Base-by-base conservation (phyloP, 148 eudicot genomes). In the Rhododendron griersonianum region DNA sequence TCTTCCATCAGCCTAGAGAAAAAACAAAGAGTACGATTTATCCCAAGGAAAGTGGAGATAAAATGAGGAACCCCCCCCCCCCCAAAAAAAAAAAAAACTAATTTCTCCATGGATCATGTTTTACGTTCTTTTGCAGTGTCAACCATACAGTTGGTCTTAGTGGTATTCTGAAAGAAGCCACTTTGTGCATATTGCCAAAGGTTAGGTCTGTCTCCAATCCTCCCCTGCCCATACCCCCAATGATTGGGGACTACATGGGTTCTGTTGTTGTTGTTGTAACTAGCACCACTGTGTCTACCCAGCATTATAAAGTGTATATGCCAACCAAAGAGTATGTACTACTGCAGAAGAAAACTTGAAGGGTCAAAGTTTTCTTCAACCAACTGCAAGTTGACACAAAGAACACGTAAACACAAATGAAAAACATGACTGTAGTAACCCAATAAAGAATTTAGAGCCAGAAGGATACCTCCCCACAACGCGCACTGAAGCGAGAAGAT, bases 401-500 rank as follows among this genome's bases (percentile, higher is more conserved):
- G 59, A 41, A 19, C 47, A 75, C 4, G n/a, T n/a, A 25, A 11
- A 44, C 13, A 35, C 83, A 79, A 8, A 63, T 11, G 23, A 35
- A 41, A 69, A 28, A 21, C 45, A 75, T 23, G 30, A 13, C 14
- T 16, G 80, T 21, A n/a, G 41, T 44, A 75, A 87, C n/a, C 57
- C 30, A 65, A 74, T 77, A 76, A 39, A 86, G 63, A 59, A 84
- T 63, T 13, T 55, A 81, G 65, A 79, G 75, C 44, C 84, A 51
- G 35, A 86, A 78, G 59, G 19, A 80, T 87, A 94, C 98, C 99
- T 96, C 85, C 98, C 98, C 88, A 91, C 92, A 83, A 96, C 50
- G 67, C 99, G 92, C 59, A 95, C 96, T 78, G 92, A 94, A 84
- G 98, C 99, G 85, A 96, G 94, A 87, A 96, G 95, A 91, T 95